phyloP scores from a whole-genome alignment of 2,329 filamentous ascomycete genomes.

The Macroventuria anomochaeta region DNA sequence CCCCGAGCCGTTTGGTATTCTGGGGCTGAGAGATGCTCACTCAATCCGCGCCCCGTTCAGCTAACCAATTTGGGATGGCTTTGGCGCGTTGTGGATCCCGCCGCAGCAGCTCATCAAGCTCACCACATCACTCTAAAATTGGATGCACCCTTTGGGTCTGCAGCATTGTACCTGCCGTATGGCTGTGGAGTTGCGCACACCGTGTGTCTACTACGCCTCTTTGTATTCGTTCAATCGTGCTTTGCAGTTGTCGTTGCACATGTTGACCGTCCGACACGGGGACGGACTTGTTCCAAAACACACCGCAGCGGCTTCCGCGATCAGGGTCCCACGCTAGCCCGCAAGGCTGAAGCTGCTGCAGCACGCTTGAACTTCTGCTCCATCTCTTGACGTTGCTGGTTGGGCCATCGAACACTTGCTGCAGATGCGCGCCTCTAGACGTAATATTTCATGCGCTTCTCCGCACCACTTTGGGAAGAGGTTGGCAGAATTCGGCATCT shows the following conservation, averaged over 20 bases:
- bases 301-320: conserved; percentile 12
- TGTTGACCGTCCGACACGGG: conserved; percentile 4
- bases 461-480: not conserved
- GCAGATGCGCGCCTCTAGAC: conserved; percentile 2
- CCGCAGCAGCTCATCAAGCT: not conserved
- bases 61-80: conserved; percentile 1
- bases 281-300: conserved; percentile 10
- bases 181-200: not conserved
- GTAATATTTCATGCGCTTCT: conserved; percentile 1
- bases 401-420: conserved; percentile 10
- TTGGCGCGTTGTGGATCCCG: conserved; percentile 8
- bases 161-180: conserved; percentile 2
- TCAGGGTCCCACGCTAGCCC: conserved; percentile 15
- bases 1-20: conserved; percentile 8
- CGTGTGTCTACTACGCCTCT: not conserved
- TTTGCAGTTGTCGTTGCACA: not conserved
- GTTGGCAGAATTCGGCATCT: conserved; percentile 2
- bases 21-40: conserved; percentile 17
- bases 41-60: conserved; percentile 5
- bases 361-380: conserved; percentile 10
- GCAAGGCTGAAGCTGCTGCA: conserved; percentile 7
- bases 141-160: not conserved
- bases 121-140: conserved; percentile 15
- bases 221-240: not conserved
- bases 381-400: conserved; percentile 15